These are phyloP conservation scores for Cercophora samala DNA, from an alignment of 495 filamentous ascomycete species.

Conservation along the genomic window DNA sequence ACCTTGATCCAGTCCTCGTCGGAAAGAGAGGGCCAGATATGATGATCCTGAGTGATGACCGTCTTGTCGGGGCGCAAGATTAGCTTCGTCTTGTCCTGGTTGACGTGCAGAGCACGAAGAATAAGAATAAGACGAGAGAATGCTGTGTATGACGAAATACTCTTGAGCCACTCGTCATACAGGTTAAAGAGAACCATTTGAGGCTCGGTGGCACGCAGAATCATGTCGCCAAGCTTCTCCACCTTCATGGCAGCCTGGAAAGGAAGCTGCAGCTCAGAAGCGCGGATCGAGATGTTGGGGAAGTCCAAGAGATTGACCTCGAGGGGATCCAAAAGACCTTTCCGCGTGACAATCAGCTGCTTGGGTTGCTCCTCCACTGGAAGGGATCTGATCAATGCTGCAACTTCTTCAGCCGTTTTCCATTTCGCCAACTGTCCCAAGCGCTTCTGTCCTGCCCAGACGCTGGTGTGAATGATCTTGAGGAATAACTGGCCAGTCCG, in stretches of 20 bases:
- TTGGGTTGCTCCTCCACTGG: conserved; percentile 99
- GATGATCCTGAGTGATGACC: conserved; percentile 97
- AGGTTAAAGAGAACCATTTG: conserved; percentile 99
- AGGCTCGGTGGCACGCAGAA: conserved; percentile 92
- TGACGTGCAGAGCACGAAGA: conserved; percentile 92
- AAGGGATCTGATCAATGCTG: conserved; percentile 91
- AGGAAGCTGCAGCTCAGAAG: conserved; percentile 93
- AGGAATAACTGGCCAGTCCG: conserved; percentile 96
- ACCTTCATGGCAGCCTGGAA: conserved; percentile 99
- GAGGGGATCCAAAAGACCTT: conserved; percentile 94
- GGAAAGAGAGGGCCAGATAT: conserved; percentile 93
- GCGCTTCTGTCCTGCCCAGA: conserved; percentile 99
- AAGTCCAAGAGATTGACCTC: conserved; percentile 98
- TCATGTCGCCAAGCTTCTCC: conserved; percentile 99
- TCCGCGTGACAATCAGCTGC: conserved; percentile 96
- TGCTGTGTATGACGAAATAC: conserved; percentile 95
- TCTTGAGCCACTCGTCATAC: conserved; percentile 99
- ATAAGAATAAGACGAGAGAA: conserved; percentile 97
- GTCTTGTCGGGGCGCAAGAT: conserved; percentile 96
- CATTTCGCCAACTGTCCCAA: conserved; percentile 97
- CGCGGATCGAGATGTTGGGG: conserved; percentile 98
- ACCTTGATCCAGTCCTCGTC: conserved; percentile 99
- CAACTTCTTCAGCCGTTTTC: conserved; percentile 99
- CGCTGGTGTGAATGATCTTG: conserved; percentile 99
- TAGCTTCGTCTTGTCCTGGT: conserved; percentile 97